phyloP scores from a whole-genome alignment of 2,329 filamentous ascomycete genomes.

The Alternaria incomplexa region DNA sequence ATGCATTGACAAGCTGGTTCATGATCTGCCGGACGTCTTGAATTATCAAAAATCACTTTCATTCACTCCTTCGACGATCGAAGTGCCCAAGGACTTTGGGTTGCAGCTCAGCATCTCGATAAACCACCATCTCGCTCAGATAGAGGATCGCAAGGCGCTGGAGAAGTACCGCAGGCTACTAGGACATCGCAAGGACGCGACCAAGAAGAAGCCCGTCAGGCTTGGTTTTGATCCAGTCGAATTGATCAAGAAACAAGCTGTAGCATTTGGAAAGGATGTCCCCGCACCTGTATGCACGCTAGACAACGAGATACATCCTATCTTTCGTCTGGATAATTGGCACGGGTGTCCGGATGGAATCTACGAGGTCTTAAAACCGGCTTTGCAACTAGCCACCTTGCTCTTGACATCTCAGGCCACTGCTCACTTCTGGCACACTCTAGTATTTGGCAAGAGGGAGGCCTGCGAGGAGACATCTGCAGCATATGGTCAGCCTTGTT shows the following conservation, averaged over 20 bases:
- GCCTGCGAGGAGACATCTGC: slow-evolving; percentile 37
- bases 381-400: slow-evolving; percentile 41
- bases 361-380: slow-evolving; percentile 48
- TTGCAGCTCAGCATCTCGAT: slow-evolving; percentile 48
- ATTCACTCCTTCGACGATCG: slow-evolving; percentile 48
- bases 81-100: slow-evolving; percentile 47
- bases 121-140: slow-evolving; percentile 48
- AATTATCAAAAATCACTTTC: slow-evolving; percentile 42
- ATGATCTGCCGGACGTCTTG: slow-evolving; percentile 43
- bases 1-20: slow-evolving; percentile 46
- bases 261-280: slow-evolving; percentile 35
- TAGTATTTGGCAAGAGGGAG: slow-evolving; percentile 46
- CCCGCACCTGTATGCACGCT: slow-evolving; percentile 34
- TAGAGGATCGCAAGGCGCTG: slow-evolving; percentile 45
- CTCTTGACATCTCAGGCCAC: slow-evolving; percentile 46
- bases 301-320: slow-evolving; percentile 45
- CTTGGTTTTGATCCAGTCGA: slow-evolving; percentile 49
- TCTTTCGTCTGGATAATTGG: slow-evolving; percentile 48
- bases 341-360: slow-evolving; percentile 47
- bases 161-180: slow-evolving; percentile 47
- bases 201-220: slow-evolving; percentile 40
- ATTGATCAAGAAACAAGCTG: slow-evolving; percentile 48
- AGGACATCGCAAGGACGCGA: slow-evolving; percentile 42
- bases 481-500: slow-evolving; percentile 41
- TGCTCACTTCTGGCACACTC: slow-evolving; percentile 47